Evolutionary conservation across 2,329 filamentous ascomycete genomes (phyloP).

Genomic region (Lecanicillium sp.): DNA sequence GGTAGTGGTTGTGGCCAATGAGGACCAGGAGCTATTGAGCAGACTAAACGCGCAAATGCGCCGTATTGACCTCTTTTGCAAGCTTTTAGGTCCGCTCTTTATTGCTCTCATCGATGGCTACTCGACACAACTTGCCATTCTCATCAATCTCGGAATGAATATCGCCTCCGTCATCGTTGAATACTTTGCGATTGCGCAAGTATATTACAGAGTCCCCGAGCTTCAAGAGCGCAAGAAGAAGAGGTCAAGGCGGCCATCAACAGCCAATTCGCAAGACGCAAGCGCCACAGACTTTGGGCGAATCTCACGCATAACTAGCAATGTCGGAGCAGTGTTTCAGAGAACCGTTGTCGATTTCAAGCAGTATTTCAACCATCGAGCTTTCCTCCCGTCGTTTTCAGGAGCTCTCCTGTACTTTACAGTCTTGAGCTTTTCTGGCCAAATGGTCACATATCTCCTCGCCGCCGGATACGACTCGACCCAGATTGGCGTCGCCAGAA

Average conservation of each 20-base stretch:
- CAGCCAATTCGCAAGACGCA: no score
- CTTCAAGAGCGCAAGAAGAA: constrained; percentile 18
- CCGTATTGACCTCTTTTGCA: constrained; percentile 54
- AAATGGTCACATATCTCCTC: constrained; percentile 58
- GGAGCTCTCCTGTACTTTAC: constrained; percentile 55
- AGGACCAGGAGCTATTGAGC: no score
- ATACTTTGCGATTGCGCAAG: constrained; percentile 40
- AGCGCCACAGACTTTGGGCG: no score
- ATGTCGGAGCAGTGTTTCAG: no score
- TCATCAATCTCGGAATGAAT: constrained; percentile 42
- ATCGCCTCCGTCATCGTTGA: constrained; percentile 39
- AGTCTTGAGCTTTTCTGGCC: constrained; percentile 49
- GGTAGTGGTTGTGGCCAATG: constrained; percentile 23
- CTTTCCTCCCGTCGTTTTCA: constrained; percentile 53
- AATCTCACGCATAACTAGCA: no score
- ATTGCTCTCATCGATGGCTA: constrained; percentile 43
- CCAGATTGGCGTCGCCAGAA: constrained; percentile 46
- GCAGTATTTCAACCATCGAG: constrained; percentile 48
- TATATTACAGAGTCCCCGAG: constrained; percentile 19
- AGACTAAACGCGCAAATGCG: constrained; percentile 52
- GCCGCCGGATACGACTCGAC: constrained; percentile 41
- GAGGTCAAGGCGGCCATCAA: constrained; percentile 4
- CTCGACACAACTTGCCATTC: constrained; percentile 41
- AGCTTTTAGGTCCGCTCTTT: constrained; percentile 47
- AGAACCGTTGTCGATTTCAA: no score